Base-by-base conservation (phyloP, 257 asterid genomes). In the Nicotiana benthamiana region DNA sequence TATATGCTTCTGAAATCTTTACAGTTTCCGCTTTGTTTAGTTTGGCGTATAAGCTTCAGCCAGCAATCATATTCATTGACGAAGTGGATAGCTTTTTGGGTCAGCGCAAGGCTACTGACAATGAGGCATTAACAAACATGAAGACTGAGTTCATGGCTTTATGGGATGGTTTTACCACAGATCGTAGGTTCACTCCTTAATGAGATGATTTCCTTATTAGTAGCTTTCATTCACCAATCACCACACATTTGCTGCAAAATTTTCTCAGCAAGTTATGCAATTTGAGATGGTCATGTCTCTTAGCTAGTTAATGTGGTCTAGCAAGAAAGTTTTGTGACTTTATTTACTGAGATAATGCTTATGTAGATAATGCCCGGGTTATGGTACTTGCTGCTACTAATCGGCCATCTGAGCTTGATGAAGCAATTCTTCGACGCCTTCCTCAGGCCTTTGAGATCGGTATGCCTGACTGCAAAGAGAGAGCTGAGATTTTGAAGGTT, bases 81-180 rank as follows among this genome's bases (percentile, higher is more conserved):
- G 99, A 96, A 87, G 99, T 90, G 85, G 99, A 96, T 83, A 94
- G 99, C 82, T 94, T 96, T 84, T 84, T 96, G 92, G 98, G 98
- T 22, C 97, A 92, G 83, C 97, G 99, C 64, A 96, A 92, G 90
- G 56, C 90, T 62, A 80, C 90, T 63, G 99, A 96, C 82, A 93
- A 94, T 78, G 98, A 96, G 88, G 95, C 97, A 61, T 79, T 92
- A 67, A 86, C 89, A 78, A 92, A 92, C 88, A 93, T 96, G 98
- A 96, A 96, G 85, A 94, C 99, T 46, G 99, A 96, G 72, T 96
- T 96, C 87, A 96, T 96, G 99, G 92, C 99, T 85, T 79, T 96
- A 86, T 96, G 99, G 99, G 99, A 96, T 91, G 99, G 99, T 77
- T 93, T 96, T 90, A 90, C 97, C 72, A 96, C 99, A 30, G 97